These are phyloP conservation scores for Pelargonium australe DNA, from an alignment of 441 rosid species.

Conservation along the genomic window DNA sequence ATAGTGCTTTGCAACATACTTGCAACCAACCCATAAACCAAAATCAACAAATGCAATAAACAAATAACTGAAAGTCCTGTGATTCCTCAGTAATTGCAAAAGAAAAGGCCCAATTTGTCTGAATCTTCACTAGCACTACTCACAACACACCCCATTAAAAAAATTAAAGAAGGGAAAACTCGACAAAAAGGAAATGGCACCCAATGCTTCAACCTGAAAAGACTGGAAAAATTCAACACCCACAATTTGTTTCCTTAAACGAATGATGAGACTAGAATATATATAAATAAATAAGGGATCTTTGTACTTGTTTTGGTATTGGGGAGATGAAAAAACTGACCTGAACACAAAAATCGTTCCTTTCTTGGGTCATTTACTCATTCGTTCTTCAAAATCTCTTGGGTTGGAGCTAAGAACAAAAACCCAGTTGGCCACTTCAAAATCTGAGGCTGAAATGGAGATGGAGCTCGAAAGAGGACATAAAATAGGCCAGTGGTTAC, in stretches of 20 bases:
- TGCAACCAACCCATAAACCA: not conserved
- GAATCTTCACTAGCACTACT: slow-evolving; percentile 36
- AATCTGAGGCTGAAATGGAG: slow-evolving; percentile 5
- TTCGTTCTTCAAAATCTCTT: not conserved
- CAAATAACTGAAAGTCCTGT: slow-evolving; percentile 14
- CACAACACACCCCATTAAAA: not conserved
- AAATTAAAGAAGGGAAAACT: slow-evolving; percentile 11
- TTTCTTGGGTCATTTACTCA: slow-evolving; percentile 9
- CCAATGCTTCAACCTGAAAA: slow-evolving; percentile 21
- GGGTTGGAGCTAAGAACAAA: not conserved
- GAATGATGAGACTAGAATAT: no score
- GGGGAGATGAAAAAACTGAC: not conserved
- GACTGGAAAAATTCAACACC: slow-evolving; percentile 16
- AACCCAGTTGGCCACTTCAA: slow-evolving; percentile 1
- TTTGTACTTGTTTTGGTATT: not conserved
- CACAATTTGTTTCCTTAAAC: not conserved
- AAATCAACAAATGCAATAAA: slow-evolving; percentile 12
- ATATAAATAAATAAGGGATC: not conserved
- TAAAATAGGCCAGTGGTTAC: not conserved
- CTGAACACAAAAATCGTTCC: slow-evolving; percentile 9
- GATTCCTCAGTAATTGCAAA: slow-evolving; percentile 18
- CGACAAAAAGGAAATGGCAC: slow-evolving; percentile 9
- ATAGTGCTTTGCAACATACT: not conserved
- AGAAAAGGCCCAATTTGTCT: slow-evolving; percentile 25
- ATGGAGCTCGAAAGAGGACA: not conserved